Conservation (phyloP, 257 asterid genomes). For the Cinchona pubescens region DNA sequence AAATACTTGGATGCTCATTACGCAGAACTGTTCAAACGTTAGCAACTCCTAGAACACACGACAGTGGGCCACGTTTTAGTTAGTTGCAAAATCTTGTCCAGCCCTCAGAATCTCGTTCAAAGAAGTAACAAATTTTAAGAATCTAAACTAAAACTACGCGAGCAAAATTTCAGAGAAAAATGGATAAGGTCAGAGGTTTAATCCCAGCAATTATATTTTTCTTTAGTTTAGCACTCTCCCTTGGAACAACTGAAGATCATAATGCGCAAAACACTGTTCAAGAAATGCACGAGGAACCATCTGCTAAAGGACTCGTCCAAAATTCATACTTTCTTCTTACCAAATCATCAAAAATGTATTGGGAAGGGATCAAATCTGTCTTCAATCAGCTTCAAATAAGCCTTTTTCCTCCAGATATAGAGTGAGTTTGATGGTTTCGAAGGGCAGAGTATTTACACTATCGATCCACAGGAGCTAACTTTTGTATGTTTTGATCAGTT, state of each 20-base stretch:
- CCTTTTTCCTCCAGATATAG: slow-evolving; percentile 7
- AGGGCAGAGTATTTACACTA: background rate
- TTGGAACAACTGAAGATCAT: background rate
- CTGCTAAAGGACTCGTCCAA: background rate
- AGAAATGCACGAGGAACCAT: slow-evolving; percentile 4
- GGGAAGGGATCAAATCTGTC: slow-evolving; percentile 6
- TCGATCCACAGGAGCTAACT: background rate
- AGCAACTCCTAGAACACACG: background rate
- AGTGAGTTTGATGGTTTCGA: slow-evolving; percentile 4
- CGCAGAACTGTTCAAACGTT: background rate
- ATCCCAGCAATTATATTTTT: background rate
- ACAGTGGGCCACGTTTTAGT: background rate
- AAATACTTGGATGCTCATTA: background rate
- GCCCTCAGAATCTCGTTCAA: background rate
- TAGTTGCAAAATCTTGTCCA: background rate
- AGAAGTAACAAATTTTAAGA: background rate
- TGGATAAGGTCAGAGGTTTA: background rate
- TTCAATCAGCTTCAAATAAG: slow-evolving; percentile 6
- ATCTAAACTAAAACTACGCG: background rate
- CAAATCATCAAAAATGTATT: background rate
- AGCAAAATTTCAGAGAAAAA: background rate
- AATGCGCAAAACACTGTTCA: background rate
- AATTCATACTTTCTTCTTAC: background rate
- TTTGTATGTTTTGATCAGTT: slow-evolving; percentile 14
- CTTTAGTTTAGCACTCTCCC: background rate